Base-by-base conservation (phyloP, 768 basidiomycete species). In the Rhizopogon vulgaris region DNA sequence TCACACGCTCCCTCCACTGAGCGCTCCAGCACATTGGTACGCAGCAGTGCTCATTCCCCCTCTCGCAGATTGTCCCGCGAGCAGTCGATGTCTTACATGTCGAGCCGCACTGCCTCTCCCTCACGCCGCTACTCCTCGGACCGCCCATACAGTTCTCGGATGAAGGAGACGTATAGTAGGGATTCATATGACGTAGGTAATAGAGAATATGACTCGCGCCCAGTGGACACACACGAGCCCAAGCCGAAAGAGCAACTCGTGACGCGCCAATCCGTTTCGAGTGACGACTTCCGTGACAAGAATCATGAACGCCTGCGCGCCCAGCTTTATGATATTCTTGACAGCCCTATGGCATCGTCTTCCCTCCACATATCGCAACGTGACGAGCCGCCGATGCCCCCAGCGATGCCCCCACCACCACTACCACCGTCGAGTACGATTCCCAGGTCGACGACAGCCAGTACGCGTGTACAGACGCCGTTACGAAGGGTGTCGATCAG, bases 241-340 rank as follows among this genome's bases (percentile, higher is more conserved):
- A 38, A 45, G 58, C 49, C 56, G 41, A 69, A 67, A 47, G 64
- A 68, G 41, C 65, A 58, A 58, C 59, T 63, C 48, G 52, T 25
- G 18, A 48, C 51, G 37, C 58, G 49, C 55, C 61, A 38, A 56
- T 57, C 36, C 55, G 52, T 38, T 58, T 59, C 37, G 52, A 57
- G 32, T 62, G 63, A 41, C 64, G 71, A 58, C 59, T 34, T 34
- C 15, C 45, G 45, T 18, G 62, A 39, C 61, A 69, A 41, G 62
- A 58, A 41, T 58, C 71, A 39, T 67, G 70, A 32, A 64, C 64
- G 51, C 12, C 47, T 48, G 34, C 47, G 38, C 14, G 62, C 68
- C 36, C 72, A 76, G 52, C 62, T 83, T 7, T 68, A 76, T 28
- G 76, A 78, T 52, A 65, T 82, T 9, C 71, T 82, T 11, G 71